A percentile compares a stretch with the other conserved stretches of the same genome.
Conservation (phyloP, 2,329 filamentous ascomycete genomes). For the Verruconis gallopava region DNA sequence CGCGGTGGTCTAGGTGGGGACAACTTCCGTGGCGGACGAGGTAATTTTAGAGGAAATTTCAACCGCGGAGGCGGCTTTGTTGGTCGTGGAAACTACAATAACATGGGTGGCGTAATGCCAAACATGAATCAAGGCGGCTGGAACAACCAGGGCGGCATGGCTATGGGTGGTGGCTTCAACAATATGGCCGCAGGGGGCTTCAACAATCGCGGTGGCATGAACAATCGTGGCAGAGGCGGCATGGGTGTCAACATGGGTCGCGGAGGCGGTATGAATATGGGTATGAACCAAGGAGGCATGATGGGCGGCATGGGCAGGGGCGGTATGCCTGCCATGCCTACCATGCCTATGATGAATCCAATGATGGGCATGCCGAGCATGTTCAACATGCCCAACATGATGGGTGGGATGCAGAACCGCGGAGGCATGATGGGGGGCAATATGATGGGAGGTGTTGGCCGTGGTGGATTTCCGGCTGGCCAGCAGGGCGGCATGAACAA, state of each 20-base stretch:
- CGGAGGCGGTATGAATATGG: constrained; percentile 14
- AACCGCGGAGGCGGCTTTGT: constrained; percentile 41
- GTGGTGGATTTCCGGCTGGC: constrained; percentile 33
- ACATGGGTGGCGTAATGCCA: constrained; percentile 18
- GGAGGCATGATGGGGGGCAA: constrained; percentile 38
- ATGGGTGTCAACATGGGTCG: constrained; percentile 10
- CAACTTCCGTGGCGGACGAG: constrained; percentile 31
- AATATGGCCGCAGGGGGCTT: constrained; percentile 15
- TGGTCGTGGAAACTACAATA: constrained; percentile 12
- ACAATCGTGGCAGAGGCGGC: constrained; percentile 25
- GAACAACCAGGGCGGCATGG: constrained; percentile 26
- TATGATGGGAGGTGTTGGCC: constrained; percentile 34
- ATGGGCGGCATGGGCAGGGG: constrained; percentile 36
- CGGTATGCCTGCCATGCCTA: constrained; percentile 23
- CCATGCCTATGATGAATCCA: constrained; percentile 35
- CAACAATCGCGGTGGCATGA: constrained; percentile 17
- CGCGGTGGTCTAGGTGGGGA: constrained; percentile 2
- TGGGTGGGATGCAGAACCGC: constrained; percentile 30
- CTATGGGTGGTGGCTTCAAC: constrained; percentile 24
- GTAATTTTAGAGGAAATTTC: constrained; percentile 22
- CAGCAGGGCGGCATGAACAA: neutral
- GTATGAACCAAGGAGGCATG: constrained; percentile 28
- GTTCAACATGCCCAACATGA: constrained; percentile 33
- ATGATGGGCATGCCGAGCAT: constrained; percentile 8
- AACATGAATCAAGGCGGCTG: constrained; percentile 15